phyloP scores from a whole-genome alignment of 371 early-diverging fungal genomes.

The Apophysomyces variabilis region DNA sequence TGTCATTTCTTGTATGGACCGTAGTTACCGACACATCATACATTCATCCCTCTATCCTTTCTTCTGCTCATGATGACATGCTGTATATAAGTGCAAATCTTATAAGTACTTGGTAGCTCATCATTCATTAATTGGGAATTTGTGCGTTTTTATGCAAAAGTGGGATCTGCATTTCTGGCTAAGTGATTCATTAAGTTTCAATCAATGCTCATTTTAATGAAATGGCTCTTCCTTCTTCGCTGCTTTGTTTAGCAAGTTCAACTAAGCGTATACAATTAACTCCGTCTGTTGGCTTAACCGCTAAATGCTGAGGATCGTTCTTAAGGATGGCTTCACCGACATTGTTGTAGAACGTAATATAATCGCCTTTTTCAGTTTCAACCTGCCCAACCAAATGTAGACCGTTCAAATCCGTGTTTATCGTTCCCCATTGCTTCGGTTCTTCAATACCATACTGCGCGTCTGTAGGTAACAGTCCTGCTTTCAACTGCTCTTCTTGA shows the following conservation, averaged over 20 bases:
- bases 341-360: slow-evolving; percentile 68
- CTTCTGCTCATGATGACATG: too few relatives aligned
- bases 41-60: too few relatives aligned
- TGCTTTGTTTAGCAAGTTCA: slow-evolving; percentile 73
- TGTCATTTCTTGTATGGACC: too few relatives aligned
- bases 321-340: slow-evolving; percentile 63
- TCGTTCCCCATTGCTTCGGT: slow-evolving; percentile 51
- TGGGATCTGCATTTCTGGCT: too few relatives aligned
- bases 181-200: too few relatives aligned
- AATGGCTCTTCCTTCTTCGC: slow-evolving; percentile 50
- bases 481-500: slow-evolving; percentile 77
- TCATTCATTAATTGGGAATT: too few relatives aligned
- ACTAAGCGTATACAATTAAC: slow-evolving; percentile 70
- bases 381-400: slow-evolving; percentile 62
- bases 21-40: too few relatives aligned
- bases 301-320: slow-evolving; percentile 46
- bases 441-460: slow-evolving; percentile 61
- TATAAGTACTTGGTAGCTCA: too few relatives aligned
- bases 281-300: slow-evolving; percentile 72
- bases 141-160: too few relatives aligned
- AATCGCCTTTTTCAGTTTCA: slow-evolving; percentile 62
- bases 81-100: too few relatives aligned
- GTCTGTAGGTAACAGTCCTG: slow-evolving; percentile 57
- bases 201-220: slow-evolving; percentile 9
- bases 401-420: slow-evolving; percentile 59